A percentile compares a stretch with the other conserved stretches of the same genome.
Conservation (phyloP, 176 grass and related monocot genomes). For the Rhynchospora breviuscula region DNA sequence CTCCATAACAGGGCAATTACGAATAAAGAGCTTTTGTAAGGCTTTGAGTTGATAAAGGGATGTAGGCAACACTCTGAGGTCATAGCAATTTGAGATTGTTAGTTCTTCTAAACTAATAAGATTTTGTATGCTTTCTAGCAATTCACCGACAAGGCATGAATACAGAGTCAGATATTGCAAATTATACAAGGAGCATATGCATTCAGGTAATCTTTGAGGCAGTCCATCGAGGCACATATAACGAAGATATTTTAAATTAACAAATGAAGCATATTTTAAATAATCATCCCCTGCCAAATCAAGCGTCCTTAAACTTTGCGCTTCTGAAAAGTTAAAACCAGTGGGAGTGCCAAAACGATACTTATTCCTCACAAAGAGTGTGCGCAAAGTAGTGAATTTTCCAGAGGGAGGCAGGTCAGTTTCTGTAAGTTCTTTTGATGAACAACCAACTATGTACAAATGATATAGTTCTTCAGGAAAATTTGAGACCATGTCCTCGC, state of each 20-base stretch:
- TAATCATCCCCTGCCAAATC: fast-evolving
- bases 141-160: too few relatives aligned
- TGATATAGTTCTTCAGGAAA: background rate
- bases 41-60: background rate
- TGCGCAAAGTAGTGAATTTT: background rate
- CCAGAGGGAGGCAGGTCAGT: background rate
- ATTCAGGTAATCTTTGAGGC: background rate
- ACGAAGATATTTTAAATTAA: constrained; percentile 4
- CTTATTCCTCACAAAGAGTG: background rate
- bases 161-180: background rate
- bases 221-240: background rate
- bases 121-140: background rate
- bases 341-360: background rate
- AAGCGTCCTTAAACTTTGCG: background rate
- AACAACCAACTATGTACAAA: background rate
- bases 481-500: too few relatives aligned
- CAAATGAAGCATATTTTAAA: background rate
- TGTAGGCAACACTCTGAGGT: background rate
- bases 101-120: background rate
- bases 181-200: background rate
- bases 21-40: background rate
- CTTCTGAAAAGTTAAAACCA: constrained; percentile 2
- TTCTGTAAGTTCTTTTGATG: background rate
- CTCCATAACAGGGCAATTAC: background rate
- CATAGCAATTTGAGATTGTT: background rate